Conservation (phyloP, 2,329 filamentous ascomycete species). For the Elsinoe australis region DNA sequence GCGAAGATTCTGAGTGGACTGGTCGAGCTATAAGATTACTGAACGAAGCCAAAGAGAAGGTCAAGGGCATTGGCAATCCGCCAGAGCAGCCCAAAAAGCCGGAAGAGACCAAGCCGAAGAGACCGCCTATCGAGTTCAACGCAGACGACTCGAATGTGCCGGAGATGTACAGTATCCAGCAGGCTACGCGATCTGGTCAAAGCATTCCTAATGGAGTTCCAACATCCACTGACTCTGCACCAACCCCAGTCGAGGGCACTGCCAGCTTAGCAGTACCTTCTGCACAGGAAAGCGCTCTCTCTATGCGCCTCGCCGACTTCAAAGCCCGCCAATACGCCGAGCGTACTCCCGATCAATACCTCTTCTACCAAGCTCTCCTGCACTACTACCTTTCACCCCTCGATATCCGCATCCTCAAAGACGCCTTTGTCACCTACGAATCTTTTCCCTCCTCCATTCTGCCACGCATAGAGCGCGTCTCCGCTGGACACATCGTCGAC, state of each 20-base stretch:
- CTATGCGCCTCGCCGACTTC: conserved; percentile 40
- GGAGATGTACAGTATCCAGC: conserved; percentile 46
- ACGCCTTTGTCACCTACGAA: conserved; percentile 76
- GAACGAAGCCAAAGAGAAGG: conserved; percentile 65
- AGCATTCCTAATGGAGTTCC: conserved; percentile 24
- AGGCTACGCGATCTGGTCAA: conserved; percentile 40
- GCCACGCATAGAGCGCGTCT: conserved; percentile 81
- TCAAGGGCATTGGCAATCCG: conserved; percentile 60
- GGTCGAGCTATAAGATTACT: conserved; percentile 73
- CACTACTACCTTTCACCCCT: conserved; percentile 86
- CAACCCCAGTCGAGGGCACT: background rate
- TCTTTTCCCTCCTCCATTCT: conserved; percentile 78
- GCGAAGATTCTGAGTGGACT: conserved; percentile 87
- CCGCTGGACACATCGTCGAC: conserved; percentile 78
- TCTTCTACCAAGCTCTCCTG: conserved; percentile 79
- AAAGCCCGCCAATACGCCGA: conserved; percentile 37
- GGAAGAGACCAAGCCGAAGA: conserved; percentile 37
- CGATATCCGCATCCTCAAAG: conserved; percentile 86
- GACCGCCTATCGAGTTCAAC: conserved; percentile 45
- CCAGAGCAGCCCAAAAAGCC: conserved; percentile 47
- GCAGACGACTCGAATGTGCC: conserved; percentile 39
- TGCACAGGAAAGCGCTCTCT: conserved; percentile 28
- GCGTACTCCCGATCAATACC: conserved; percentile 54
- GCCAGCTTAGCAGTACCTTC: background rate
- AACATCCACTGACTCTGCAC: background rate